Conservation (phyloP, 2,329 filamentous ascomycete species). For the Colletotrichum ledebouriae region DNA sequence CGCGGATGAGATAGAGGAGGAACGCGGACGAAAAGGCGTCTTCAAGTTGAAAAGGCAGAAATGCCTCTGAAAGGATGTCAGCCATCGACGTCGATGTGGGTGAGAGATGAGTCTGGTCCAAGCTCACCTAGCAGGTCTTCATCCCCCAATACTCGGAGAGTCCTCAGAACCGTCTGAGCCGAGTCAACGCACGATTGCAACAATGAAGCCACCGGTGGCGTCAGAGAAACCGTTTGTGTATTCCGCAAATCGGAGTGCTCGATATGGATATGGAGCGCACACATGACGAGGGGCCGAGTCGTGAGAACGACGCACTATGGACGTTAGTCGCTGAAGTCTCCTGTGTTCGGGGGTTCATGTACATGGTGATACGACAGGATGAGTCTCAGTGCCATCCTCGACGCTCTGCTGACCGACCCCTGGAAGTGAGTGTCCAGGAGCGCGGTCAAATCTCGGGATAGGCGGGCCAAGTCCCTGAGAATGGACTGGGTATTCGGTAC, state of each 20-base stretch:
- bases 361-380: slow-evolving; percentile 46
- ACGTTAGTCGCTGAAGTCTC: not conserved
- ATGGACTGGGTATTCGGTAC: slow-evolving; percentile 41
- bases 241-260: slow-evolving; percentile 37
- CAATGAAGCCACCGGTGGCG: slow-evolving; percentile 36
- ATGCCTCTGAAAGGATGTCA: slow-evolving; percentile 47
- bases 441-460: slow-evolving; percentile 38
- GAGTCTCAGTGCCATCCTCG: slow-evolving; percentile 40
- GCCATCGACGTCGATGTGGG: slow-evolving; percentile 31
- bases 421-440: slow-evolving; percentile 41
- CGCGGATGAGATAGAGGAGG: slow-evolving; percentile 52
- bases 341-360: not conserved
- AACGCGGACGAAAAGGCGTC: slow-evolving; percentile 58
- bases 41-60: slow-evolving; percentile 57
- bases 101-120: not conserved
- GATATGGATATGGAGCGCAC: slow-evolving; percentile 48
- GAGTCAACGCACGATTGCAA: slow-evolving; percentile 43
- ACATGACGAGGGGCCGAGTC: slow-evolving; percentile 41
- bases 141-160: slow-evolving; percentile 40
- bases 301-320: slow-evolving; percentile 40
- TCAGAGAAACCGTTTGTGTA: slow-evolving; percentile 29
- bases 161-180: slow-evolving; percentile 40
- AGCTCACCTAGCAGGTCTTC: slow-evolving; percentile 47
- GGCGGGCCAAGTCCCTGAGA: slow-evolving; percentile 35
- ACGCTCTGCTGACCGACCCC: slow-evolving; percentile 40